Percentiles rank a stretch among this genome's conserved stretches.
These are phyloP conservation scores for Daldinia bambusicola DNA, from an alignment of 495 filamentous ascomycete genomes.

Conservation along the genomic window DNA sequence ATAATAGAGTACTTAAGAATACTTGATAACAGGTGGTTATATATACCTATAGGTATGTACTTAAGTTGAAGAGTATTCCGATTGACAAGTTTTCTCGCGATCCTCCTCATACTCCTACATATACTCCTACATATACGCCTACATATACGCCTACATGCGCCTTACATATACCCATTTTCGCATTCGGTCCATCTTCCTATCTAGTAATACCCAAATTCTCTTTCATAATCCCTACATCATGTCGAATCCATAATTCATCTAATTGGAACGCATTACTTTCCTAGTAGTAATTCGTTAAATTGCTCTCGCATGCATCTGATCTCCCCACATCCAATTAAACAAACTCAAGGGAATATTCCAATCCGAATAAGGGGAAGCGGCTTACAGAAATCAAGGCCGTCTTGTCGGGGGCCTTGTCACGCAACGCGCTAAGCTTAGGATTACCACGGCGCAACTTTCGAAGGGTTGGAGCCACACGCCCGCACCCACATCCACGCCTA, in stretches of 20 bases:
- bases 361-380: constrained; percentile 38
- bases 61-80: neutral
- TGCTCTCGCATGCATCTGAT: constrained; percentile 23
- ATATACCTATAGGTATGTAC: too few relatives aligned
- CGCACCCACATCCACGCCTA: neutral
- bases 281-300: constrained; percentile 34
- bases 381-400: constrained; percentile 32
- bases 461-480: constrained; percentile 34
- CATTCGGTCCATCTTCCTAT: constrained; percentile 15
- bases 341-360: constrained; percentile 20
- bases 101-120: neutral
- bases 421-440: constrained; percentile 39
- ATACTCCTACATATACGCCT: neutral
- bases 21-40: too few relatives aligned
- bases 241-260: constrained; percentile 32
- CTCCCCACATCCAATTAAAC: constrained; percentile 45
- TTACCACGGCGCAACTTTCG: constrained; percentile 37
- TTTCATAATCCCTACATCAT: constrained; percentile 39
- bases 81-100: constrained; percentile 1
- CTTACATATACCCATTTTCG: constrained; percentile 9
- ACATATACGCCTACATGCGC: too few relatives aligned
- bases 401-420: constrained; percentile 23
- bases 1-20: neutral
- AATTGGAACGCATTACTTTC: constrained; percentile 27
- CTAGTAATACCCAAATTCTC: constrained; percentile 23